Evolutionary conservation across 345 rosid species (phyloP), one percentile per base, ranked within the genome.

Genomic region (Boechera stricta): DNA sequence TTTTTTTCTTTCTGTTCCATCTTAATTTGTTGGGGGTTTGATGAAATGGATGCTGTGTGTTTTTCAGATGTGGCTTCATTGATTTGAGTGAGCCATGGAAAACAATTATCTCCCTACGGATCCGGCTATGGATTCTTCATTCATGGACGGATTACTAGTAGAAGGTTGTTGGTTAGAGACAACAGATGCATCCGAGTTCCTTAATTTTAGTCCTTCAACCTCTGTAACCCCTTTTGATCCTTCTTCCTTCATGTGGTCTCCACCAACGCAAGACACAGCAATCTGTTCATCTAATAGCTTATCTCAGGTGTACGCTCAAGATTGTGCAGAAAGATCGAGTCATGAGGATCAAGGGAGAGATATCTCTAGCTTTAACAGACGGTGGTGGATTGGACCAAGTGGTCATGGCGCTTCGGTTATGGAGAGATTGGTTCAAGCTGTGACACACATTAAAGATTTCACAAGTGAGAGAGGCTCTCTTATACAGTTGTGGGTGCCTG

Each of bases 121-220:
- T 84, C 80, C 85, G 1, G 59, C 84, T 24, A 89, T 89, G 97
- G 97, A 94, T 69, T 79, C 89, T 31, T 91, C 88, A 38, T 85
- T 38, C 83, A 85, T 94, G 89, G 89, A 94, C 70, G 93, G 88
- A 35, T 79, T 94, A 68, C 71, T 94, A 39, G 57, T 90, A 36
- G 95, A 92, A 32, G 98, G 98, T 45, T 94, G 93, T 85, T 94
- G 98, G 97, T 78, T 92, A 82, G 95, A 90, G 82, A 77, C 95
- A 42, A 74, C 89, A 7, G 90, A 85, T 72, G 95, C 94, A 75
- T 90, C 95, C 18, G 98, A 90, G 67, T 89, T 89, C 67, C 79
- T 85, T 45, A 80, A 77, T 74, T 76, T 77, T 7, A 86, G 79
- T 77, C 89, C 89, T 21, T 80, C 87, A n/a, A 77, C 54, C 15